A percentile compares a stretch with the other conserved stretches of the same genome.
These are phyloP conservation scores for Cylindrodendrum hubeiense DNA, from an alignment of 2,329 filamentous ascomycete species.

Conservation along the genomic window DNA sequence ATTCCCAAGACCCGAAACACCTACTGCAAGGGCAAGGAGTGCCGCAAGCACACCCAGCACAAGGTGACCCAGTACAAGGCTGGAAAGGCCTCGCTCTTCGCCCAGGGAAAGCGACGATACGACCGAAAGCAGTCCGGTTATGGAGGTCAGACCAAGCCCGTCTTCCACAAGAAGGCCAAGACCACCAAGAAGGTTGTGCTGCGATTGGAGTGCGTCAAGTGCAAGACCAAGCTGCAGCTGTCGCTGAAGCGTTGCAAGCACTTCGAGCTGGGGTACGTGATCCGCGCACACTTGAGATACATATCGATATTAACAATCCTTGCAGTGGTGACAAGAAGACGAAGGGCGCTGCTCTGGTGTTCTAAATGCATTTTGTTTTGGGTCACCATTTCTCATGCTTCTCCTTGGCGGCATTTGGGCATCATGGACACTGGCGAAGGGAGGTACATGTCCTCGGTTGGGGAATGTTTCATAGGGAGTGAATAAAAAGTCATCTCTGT, in stretches of 20 bases:
- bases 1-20: constrained; percentile 98
- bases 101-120: constrained; percentile 99
- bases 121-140: constrained; percentile 99
- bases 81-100: constrained; percentile 95
- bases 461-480: constrained; percentile 60
- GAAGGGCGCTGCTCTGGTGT: constrained; percentile 99
- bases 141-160: constrained; percentile 99
- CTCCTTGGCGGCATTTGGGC: constrained; percentile 59
- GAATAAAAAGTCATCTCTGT: constrained; percentile 53
- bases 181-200: constrained; percentile 99
- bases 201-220: constrained; percentile 95
- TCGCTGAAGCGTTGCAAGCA: constrained; percentile 99
- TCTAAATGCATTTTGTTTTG: constrained; percentile 78
- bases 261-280: constrained; percentile 96
- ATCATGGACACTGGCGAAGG: constrained; percentile 64
- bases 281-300: background rate
- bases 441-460: constrained; percentile 60
- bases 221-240: constrained; percentile 99
- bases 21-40: constrained; percentile 97
- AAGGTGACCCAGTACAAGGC: constrained; percentile 98
- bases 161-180: constrained; percentile 99
- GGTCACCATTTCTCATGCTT: constrained; percentile 57
- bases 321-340: constrained; percentile 99
- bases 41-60: constrained; percentile 91
- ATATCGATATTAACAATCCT: constrained; percentile 55